Percentiles rank a stretch among this genome's conserved stretches.
Conservation (phyloP, 2,329 filamentous ascomycete species). For the Cercospora berteroae region DNA sequence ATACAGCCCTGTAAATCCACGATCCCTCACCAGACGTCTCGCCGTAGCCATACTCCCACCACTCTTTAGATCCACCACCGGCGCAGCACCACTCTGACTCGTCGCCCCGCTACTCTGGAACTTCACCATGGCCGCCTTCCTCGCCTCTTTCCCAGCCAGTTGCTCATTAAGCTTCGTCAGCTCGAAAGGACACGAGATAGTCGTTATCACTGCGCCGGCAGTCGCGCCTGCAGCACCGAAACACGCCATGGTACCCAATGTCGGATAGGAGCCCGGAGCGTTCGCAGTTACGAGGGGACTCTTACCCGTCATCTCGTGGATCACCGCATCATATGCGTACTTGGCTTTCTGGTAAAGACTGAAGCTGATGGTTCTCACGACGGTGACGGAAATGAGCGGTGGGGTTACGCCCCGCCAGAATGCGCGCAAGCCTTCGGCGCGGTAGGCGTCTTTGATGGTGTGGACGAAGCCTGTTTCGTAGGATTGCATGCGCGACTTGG, state of each 20-base stretch:
- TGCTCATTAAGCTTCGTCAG: slow-evolving; percentile 87
- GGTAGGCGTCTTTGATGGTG: slow-evolving; percentile 72
- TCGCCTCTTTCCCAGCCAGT: slow-evolving; percentile 73
- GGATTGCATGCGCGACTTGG: slow-evolving; percentile 82
- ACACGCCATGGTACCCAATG: slow-evolving; percentile 68
- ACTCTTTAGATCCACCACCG: slow-evolving; percentile 23
- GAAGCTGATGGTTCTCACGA: slow-evolving; percentile 75
- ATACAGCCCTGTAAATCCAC: slow-evolving; percentile 71
- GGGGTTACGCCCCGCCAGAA: slow-evolving; percentile 64
- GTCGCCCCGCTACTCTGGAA: neutral
- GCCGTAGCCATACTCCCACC: slow-evolving; percentile 55
- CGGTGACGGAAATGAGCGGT: slow-evolving; percentile 74
- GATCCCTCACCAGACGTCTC: slow-evolving; percentile 71
- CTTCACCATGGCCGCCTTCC: slow-evolving; percentile 26
- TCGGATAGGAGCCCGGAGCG: slow-evolving; percentile 67
- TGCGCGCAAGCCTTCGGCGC: slow-evolving; percentile 49
- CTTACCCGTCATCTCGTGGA: slow-evolving; percentile 62
- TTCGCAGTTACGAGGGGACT: slow-evolving; percentile 74
- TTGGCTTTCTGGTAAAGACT: slow-evolving; percentile 78
- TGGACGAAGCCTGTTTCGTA: slow-evolving; percentile 62
- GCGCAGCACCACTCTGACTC: neutral
- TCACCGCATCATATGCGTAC: slow-evolving; percentile 68
- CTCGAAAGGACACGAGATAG: slow-evolving; percentile 83
- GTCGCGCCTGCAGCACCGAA: slow-evolving; percentile 77
- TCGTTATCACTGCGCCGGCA: slow-evolving; percentile 74